Evolutionary conservation across 495 filamentous ascomycete species (phyloP).

Genomic region (Oidiodendron maius): DNA sequence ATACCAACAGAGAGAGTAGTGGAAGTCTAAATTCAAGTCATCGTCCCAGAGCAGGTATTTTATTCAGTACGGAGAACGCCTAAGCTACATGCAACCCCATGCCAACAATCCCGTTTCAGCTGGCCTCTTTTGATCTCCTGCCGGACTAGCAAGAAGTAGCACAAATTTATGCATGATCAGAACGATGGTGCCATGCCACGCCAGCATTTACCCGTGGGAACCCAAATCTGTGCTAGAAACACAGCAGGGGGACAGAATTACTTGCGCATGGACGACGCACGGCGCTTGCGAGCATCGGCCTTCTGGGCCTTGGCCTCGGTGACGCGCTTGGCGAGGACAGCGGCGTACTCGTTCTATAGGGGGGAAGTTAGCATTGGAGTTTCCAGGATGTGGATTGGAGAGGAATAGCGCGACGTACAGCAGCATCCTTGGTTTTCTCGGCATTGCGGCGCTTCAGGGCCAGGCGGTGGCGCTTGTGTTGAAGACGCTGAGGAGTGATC

Average conservation of each 20-base stretch:
- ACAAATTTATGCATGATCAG: not conserved
- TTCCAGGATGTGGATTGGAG: not conserved
- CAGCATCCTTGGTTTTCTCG: slow-evolving; percentile 95
- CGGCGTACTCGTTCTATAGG: slow-evolving; percentile 84
- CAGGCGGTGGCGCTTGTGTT: slow-evolving; percentile 97
- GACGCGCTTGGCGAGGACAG: slow-evolving; percentile 91
- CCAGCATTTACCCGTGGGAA: slow-evolving; percentile 9
- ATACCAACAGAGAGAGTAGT: no score
- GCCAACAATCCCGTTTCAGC: not conserved
- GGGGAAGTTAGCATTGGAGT: slow-evolving; percentile 29
- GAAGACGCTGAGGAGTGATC: slow-evolving; percentile 97
- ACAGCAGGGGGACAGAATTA: slow-evolving; percentile 2
- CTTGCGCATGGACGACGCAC: slow-evolving; percentile 80
- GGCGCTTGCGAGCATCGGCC: slow-evolving; percentile 87
- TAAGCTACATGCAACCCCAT: not conserved
- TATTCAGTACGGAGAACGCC: not conserved
- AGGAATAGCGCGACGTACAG: no score
- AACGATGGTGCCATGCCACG: not conserved
- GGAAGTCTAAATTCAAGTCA: no score
- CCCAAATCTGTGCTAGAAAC: not conserved
- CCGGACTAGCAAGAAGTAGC: not conserved
- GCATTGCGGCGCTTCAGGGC: slow-evolving; percentile 95
- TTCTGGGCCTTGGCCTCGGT: slow-evolving; percentile 87
- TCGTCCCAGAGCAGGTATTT: not conserved
- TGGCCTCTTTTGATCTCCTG: not conserved